These are phyloP conservation scores for Kwoniella heveanensis DNA, from an alignment of 768 basidiomycete genomes.

Conservation along the genomic window DNA sequence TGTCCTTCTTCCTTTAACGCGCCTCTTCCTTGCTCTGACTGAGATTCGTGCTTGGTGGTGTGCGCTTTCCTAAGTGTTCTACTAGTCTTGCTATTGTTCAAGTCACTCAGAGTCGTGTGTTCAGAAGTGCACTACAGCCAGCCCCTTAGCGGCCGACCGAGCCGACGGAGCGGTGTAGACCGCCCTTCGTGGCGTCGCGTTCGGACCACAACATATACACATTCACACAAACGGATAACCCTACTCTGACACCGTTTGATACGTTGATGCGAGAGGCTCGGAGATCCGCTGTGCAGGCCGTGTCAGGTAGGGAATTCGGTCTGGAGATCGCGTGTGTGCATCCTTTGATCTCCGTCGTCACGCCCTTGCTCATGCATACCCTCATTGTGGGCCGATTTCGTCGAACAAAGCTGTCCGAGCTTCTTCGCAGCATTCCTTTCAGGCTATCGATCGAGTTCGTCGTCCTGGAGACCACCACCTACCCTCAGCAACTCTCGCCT, in stretches of 20 bases:
- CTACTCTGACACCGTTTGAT: background rate
- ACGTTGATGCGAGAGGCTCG: background rate
- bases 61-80: too few relatives aligned
- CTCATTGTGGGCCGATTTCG: background rate
- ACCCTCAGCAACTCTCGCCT: too few relatives aligned
- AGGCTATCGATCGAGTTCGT: too few relatives aligned
- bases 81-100: background rate
- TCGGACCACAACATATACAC: background rate
- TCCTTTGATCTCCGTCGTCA: background rate
- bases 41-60: too few relatives aligned
- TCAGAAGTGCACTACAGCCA: too few relatives aligned
- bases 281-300: too few relatives aligned
- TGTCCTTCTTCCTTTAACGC: too few relatives aligned
- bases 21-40: too few relatives aligned
- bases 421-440: too few relatives aligned
- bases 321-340: too few relatives aligned
- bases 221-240: background rate
- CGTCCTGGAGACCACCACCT: background rate
- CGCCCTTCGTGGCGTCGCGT: background rate
- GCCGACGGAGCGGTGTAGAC: background rate
- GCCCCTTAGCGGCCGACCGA: background rate
- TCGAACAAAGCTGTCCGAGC: background rate
- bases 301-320: background rate
- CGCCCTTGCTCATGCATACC: background rate
- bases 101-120: too few relatives aligned